phyloP scores from a whole-genome alignment of 129 eudicot species.

The Scalesia atractyloides region DNA sequence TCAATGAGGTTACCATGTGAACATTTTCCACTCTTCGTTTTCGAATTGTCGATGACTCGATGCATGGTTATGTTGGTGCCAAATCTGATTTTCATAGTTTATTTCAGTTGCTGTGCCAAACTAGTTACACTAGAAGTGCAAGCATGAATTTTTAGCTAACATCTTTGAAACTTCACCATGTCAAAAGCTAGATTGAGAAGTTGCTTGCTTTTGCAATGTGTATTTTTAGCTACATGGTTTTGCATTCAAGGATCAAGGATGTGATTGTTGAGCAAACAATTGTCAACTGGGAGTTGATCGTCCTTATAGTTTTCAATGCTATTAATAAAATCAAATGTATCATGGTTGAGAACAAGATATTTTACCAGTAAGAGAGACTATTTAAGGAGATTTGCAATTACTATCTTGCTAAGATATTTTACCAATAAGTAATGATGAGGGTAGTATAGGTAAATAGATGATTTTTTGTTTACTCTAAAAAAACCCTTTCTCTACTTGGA shows the following conservation, averaged over 20 bases:
- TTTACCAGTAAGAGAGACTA: neutral
- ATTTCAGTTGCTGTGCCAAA: neutral
- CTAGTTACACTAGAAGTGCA: slow-evolving; percentile 5
- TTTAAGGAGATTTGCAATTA: slow-evolving; percentile 1
- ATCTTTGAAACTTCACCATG: slow-evolving; percentile 12
- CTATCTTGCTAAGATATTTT: neutral
- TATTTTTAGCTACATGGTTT: neutral
- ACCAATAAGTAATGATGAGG: neutral
- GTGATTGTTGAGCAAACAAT: slow-evolving; percentile 1
- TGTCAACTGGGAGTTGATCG: neutral
- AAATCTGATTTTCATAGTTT: neutral
- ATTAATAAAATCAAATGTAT: slow-evolving; percentile 9
- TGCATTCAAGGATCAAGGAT: neutral
- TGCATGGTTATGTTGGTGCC: neutral
- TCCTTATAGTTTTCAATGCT: neutral
- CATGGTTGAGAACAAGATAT: slow-evolving; percentile 7
- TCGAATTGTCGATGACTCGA: too few relatives aligned
- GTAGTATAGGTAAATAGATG: neutral
- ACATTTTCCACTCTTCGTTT: neutral
- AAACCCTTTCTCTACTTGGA: neutral
- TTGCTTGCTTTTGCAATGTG: neutral
- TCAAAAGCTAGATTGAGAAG: neutral
- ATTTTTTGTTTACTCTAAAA: neutral
- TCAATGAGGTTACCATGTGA: slow-evolving; percentile 18
- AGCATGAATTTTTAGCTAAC: slow-evolving; percentile 6